Evolutionary conservation across 163 green algal species (phyloP).

Genomic region (Chloromonas sp.): DNA sequence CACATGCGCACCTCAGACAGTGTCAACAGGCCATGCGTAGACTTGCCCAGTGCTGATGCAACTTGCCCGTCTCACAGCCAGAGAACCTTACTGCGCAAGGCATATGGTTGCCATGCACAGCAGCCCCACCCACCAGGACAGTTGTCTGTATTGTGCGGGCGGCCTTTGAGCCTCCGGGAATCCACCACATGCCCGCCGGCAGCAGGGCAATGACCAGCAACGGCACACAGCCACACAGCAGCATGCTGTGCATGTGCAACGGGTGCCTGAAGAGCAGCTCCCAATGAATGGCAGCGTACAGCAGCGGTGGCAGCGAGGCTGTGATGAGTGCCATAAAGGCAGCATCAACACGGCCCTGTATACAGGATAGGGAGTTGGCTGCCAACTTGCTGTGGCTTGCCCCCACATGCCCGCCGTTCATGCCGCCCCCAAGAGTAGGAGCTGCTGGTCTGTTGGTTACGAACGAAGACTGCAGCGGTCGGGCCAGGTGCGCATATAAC

Average conservation of each 20-base stretch:
- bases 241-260: constrained; percentile 69
- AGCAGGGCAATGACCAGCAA: constrained; percentile 57
- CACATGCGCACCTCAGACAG: too few relatives aligned
- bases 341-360: constrained; percentile 57
- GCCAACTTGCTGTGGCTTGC: not conserved
- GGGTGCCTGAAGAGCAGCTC: constrained; percentile 42
- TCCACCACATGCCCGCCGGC: constrained; percentile 70
- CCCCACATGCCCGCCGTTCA: not conserved
- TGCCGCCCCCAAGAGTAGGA: constrained; percentile 15
- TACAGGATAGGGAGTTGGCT: not conserved
- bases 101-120: too few relatives aligned
- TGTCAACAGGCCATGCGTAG: too few relatives aligned
- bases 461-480: constrained; percentile 72
- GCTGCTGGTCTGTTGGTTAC: constrained; percentile 14
- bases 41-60: too few relatives aligned
- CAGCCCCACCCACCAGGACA: not conserved
- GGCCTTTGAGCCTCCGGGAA: constrained; percentile 20
- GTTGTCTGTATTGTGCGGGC: not conserved
- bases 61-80: too few relatives aligned
- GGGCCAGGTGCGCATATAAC: constrained; percentile 64
- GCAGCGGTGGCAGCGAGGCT: constrained; percentile 38
- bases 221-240: constrained; percentile 61
- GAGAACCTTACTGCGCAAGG: too few relatives aligned
- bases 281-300: constrained; percentile 64
- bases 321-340: constrained; percentile 42